phyloP scores from a whole-genome alignment of 202 grass and related monocot genomes.

The Saccharum hybrid region DNA sequence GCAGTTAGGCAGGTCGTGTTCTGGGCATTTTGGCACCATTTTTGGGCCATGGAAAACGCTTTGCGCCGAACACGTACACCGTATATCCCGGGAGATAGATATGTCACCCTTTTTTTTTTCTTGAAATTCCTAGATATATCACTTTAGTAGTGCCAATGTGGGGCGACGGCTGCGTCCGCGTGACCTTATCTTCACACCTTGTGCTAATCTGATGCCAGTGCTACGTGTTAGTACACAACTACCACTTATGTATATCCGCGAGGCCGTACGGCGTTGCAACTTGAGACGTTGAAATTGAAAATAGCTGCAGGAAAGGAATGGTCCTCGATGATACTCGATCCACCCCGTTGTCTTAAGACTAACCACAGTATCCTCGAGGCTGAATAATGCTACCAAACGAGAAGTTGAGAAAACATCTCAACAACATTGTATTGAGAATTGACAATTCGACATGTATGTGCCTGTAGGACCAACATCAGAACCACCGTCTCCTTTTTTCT shows the following conservation, averaged over 20 bases:
- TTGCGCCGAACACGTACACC: slow-evolving; percentile 42
- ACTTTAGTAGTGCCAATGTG: no score
- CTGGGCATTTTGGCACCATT: slow-evolving; percentile 6
- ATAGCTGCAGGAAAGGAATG: no score
- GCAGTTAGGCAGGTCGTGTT: slow-evolving; percentile 4
- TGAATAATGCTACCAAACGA: not conserved
- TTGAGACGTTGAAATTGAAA: not conserved
- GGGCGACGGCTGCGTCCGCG: not conserved
- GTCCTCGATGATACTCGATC: not conserved
- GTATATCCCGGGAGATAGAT: not conserved
- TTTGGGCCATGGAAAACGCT: not conserved
- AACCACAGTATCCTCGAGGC: not conserved
- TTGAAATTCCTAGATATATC: not conserved
- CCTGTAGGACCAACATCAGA: no score
- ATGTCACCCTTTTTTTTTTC: not conserved
- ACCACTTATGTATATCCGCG: no score
- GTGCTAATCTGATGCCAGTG: not conserved
- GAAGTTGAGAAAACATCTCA: no score
- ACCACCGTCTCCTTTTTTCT: no score
- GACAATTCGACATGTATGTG: no score
- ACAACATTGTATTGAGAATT: no score
- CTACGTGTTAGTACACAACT: no score
- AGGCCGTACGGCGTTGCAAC: not conserved
- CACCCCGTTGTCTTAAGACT: no score
- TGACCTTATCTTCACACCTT: slow-evolving; percentile 35